Evolutionary conservation across 108 stramenopile genomes (phyloP).

Genomic region (Nitzschia sp.): DNA sequence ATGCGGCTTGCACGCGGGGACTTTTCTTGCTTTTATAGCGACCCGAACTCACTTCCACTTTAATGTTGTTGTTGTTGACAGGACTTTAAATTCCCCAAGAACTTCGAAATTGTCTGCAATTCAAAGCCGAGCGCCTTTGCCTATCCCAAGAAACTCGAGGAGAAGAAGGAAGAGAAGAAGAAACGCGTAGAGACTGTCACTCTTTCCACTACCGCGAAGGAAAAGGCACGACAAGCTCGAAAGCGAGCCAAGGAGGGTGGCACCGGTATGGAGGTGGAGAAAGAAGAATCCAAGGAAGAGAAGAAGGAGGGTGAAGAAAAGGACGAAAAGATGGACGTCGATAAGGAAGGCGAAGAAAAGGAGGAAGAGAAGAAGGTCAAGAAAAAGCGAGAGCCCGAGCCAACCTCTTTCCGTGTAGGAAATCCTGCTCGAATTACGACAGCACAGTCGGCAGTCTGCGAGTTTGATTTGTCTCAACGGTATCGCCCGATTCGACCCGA

Average conservation of each 20-base stretch:
- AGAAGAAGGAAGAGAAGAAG: constrained; percentile 99
- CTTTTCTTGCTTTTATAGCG: constrained; percentile 1
- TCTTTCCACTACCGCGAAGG: constrained; percentile 96
- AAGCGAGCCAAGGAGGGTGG: constrained; percentile 86
- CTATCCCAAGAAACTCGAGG: constrained; percentile 95
- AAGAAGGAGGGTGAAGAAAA: constrained; percentile 52
- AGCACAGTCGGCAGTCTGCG: constrained; percentile 73
- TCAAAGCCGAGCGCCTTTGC: constrained; percentile 93
- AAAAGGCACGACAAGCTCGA: constrained; percentile 91
- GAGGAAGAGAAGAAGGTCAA: constrained; percentile 70
- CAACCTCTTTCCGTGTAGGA: constrained; percentile 66
- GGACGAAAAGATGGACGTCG: constrained; percentile 66
- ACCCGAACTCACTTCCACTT: neutral
- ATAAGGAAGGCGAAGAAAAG: constrained; percentile 60
- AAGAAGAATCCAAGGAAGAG: constrained; percentile 44
- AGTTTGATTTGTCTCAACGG: constrained; percentile 78
- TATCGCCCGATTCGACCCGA: constrained; percentile 83
- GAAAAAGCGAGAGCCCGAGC: constrained; percentile 88
- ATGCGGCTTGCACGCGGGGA: neutral
- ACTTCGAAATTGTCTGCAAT: constrained; percentile 90
- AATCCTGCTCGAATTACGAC: constrained; percentile 86
- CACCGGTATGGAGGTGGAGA: constrained; percentile 76
- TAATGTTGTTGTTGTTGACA: neutral
- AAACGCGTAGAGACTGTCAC: constrained; percentile 96
- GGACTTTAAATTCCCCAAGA: constrained; percentile 95